Percentiles rank a stretch among this genome's conserved stretches.
Conservation (phyloP, 768 basidiomycete genomes). For the Trametes coccinea region DNA sequence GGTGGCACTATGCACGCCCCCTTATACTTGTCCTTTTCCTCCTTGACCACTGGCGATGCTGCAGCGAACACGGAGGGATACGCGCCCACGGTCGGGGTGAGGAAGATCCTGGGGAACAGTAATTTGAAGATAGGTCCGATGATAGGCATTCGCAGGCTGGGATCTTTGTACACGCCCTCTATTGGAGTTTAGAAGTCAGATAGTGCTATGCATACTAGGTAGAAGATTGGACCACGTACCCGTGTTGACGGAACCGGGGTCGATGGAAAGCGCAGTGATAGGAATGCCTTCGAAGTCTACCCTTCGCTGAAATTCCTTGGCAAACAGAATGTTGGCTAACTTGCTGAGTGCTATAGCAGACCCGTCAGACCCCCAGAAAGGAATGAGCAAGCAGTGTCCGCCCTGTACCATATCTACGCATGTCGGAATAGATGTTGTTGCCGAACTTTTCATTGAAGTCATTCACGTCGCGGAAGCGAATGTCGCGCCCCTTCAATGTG, state of each 20-base stretch:
- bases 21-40: slow-evolving; percentile 36
- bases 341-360: slow-evolving; percentile 46
- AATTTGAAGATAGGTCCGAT: slow-evolving; percentile 6
- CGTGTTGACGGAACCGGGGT: slow-evolving; percentile 45
- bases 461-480: slow-evolving; percentile 26
- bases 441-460: slow-evolving; percentile 31
- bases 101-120: slow-evolving; percentile 32
- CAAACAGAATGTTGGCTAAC: slow-evolving; percentile 51
- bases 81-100: slow-evolving; percentile 36
- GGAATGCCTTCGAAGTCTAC: slow-evolving; percentile 38
- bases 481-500: slow-evolving; percentile 9
- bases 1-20: slow-evolving; percentile 41
- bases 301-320: slow-evolving; percentile 49
- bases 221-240: slow-evolving; percentile 23
- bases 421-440: slow-evolving; percentile 12
- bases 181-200: not conserved
- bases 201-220: not conserved
- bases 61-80: slow-evolving; percentile 43
- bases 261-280: slow-evolving; percentile 43
- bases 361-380: not conserved
- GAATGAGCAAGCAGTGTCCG: not conserved
- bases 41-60: slow-evolving; percentile 36
- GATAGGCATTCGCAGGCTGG: not conserved
- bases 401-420: slow-evolving; percentile 24
- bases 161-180: slow-evolving; percentile 21